These are phyloP conservation scores for Solidago caesia DNA, from an alignment of 129 eudicot species.

Conservation along the genomic window DNA sequence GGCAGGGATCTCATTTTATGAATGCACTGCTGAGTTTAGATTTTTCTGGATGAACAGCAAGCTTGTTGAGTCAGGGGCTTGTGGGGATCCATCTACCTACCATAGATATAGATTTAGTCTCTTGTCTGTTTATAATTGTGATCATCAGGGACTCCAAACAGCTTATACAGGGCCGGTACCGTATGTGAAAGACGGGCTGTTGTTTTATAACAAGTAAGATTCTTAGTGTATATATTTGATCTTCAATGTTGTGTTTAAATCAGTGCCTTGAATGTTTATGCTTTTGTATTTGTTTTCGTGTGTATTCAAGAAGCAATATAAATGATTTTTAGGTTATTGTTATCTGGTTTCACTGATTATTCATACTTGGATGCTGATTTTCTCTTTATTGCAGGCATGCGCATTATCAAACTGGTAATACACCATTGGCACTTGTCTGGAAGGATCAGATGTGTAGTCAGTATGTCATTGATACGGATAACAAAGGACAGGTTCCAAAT, in stretches of 20 bases:
- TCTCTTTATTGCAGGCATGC: conserved; percentile 56
- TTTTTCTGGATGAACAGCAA: conserved; percentile 95
- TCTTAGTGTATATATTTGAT: conserved; percentile 7
- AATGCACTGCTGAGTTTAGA: conserved; percentile 93
- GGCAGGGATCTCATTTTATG: conserved; percentile 94
- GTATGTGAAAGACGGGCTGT: conserved; percentile 79
- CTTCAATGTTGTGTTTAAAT: conserved; percentile 1
- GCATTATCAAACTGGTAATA: conserved; percentile 88
- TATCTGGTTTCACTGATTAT: conserved; percentile 2
- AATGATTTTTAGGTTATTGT: background rate
- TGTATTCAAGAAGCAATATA: background rate
- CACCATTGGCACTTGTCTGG: conserved; percentile 86
- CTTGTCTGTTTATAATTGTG: conserved; percentile 77
- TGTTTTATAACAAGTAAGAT: conserved; percentile 87
- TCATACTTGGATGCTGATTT: conserved; percentile 8
- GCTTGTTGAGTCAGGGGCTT: conserved; percentile 83
- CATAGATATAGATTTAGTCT: conserved; percentile 76
- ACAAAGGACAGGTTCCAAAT: conserved; percentile 71
- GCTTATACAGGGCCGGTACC: conserved; percentile 82
- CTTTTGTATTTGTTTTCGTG: background rate
- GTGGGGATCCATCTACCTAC: conserved; percentile 67
- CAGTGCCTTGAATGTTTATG: background rate
- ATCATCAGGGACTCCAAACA: conserved; percentile 66
- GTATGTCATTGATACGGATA: conserved; percentile 89
- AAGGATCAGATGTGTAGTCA: conserved; percentile 89